Base-by-base conservation (phyloP, 331 rosid species). In the Rhamnella rubrinervis region DNA sequence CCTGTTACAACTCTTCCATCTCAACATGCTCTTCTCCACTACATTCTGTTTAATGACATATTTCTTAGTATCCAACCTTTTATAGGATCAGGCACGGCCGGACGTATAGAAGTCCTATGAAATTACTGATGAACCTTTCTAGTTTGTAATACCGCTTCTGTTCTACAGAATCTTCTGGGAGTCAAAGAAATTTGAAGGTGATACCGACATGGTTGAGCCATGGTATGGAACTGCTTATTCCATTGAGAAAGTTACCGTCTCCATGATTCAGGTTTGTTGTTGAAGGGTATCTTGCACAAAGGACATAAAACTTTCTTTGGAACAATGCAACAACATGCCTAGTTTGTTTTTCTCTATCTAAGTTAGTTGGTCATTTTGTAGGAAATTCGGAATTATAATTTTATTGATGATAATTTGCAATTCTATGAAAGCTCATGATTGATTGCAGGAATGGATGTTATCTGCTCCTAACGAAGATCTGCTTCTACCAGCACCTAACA, bases 201-300 rank as follows among this genome's bases (percentile, higher is more conserved):
- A 69, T 38, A 84, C 95, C 23, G 86, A 91, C 72, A 76, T 70
- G 81, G 87, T 80, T 70, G 98, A 93, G 84, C 96, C 91, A 62
- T 93, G 98, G 98, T 93, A 93, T 85, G 89, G 89, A 77, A 93
- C 97, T 75, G 77, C 88, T 35, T 93, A 87, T 84, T 81, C 92
- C 46, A 18, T 84, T 26, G 95, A 91, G 84, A 91, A 71, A 66
- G 75, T 87, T 61, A 78, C 88, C 20, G 38, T 72, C 63, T 76
- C 97, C 60, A 41, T 13, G 14, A 81, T 93, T 63, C 83, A 85
- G 98, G 98, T 93, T 63, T 71, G 85, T 58, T 62, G 41, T 20
- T 59, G 7, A 21, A 7, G 37, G 2, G 14, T 52, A 13, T 8
- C 5, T 44, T 63, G 46, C 65, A 18, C 49, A 16, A 16, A 59